phyloP scores from a whole-genome alignment of 306 rosid genomes.

The Malus asiatica region DNA sequence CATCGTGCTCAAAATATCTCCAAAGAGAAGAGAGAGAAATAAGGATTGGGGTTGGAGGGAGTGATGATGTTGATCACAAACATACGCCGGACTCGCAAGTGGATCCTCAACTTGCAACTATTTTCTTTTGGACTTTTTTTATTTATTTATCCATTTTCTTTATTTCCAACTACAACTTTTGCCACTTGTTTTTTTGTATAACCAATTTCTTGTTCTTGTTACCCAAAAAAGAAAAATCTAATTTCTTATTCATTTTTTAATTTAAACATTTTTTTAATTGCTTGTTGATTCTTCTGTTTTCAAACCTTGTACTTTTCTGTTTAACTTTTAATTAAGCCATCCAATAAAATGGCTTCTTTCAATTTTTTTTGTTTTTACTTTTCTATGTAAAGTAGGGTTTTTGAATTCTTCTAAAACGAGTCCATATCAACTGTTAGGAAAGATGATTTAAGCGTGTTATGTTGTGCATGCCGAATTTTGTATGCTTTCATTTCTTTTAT shows the following conservation, averaged over 20 bases:
- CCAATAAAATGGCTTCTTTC: not conserved
- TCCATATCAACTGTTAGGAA: not conserved
- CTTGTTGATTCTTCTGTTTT: not conserved
- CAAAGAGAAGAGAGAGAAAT: not conserved
- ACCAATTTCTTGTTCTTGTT: not conserved
- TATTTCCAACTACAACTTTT: conserved; percentile 30
- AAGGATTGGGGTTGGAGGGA: not conserved
- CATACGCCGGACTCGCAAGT: conserved; percentile 71
- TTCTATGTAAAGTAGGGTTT: not conserved
- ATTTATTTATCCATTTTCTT: conserved; percentile 11
- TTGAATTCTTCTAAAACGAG: not conserved
- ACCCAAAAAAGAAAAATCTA: not conserved
- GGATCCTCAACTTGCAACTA: conserved; percentile 81
- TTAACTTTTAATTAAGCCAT: not conserved
- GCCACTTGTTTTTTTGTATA: conserved; percentile 7
- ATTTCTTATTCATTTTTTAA: not conserved
- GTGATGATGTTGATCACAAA: conserved; percentile 23
- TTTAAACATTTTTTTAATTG: not conserved
- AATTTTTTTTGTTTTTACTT: too few species aligned
- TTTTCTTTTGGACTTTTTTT: conserved; percentile 38
- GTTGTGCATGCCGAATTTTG: not conserved
- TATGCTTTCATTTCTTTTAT: too few species aligned
- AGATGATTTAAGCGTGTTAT: not conserved
- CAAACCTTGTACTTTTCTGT: not conserved
- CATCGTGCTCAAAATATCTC: too few species aligned